phyloP scores from a whole-genome alignment of 495 filamentous ascomycete genomes.

The Aspergillus indologenus region DNA sequence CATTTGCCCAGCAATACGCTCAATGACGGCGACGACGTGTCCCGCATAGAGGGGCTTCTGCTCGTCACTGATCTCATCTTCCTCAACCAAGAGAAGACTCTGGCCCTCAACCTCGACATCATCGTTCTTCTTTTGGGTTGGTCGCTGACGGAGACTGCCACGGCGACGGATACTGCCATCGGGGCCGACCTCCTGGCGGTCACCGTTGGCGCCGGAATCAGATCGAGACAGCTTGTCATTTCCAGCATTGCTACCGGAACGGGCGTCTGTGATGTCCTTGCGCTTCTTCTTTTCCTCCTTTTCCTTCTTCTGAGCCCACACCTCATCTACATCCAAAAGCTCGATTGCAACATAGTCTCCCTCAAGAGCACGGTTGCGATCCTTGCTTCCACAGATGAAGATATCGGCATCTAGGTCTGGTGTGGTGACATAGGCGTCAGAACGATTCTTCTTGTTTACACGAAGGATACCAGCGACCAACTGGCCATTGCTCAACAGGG shows the following conservation, averaged over 20 bases:
- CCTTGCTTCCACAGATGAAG: slow-evolving; percentile 98
- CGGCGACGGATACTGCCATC: slow-evolving; percentile 85
- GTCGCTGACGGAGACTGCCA: slow-evolving; percentile 91
- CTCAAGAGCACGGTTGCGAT: slow-evolving; percentile 92
- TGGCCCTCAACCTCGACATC: slow-evolving; percentile 99
- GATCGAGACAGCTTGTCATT: slow-evolving; percentile 63
- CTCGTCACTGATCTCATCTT: slow-evolving; percentile 98
- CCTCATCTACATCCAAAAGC: slow-evolving; percentile 95
- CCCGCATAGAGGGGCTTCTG: slow-evolving; percentile 96
- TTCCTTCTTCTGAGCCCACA: slow-evolving; percentile 97
- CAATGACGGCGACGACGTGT: slow-evolving; percentile 94
- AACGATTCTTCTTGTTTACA: slow-evolving; percentile 99
- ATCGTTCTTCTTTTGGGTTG: slow-evolving; percentile 99
- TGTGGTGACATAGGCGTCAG: slow-evolving; percentile 95
- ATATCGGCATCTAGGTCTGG: slow-evolving; percentile 96
- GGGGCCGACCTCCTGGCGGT: slow-evolving; percentile 58
- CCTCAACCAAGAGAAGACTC: slow-evolving; percentile 91
- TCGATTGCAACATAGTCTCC: slow-evolving; percentile 95
- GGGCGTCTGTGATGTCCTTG: slow-evolving; percentile 94
- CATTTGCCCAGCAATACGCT: slow-evolving; percentile 97
- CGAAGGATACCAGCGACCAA: slow-evolving; percentile 94
- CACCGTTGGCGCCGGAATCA: slow-evolving; percentile 60
- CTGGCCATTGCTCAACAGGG: slow-evolving; percentile 85
- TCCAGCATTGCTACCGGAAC: slow-evolving; percentile 67
- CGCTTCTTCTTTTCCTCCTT: slow-evolving; percentile 99